Base-by-base conservation (phyloP, 2,329 filamentous ascomycete genomes). In the Colletotrichum musae region DNA sequence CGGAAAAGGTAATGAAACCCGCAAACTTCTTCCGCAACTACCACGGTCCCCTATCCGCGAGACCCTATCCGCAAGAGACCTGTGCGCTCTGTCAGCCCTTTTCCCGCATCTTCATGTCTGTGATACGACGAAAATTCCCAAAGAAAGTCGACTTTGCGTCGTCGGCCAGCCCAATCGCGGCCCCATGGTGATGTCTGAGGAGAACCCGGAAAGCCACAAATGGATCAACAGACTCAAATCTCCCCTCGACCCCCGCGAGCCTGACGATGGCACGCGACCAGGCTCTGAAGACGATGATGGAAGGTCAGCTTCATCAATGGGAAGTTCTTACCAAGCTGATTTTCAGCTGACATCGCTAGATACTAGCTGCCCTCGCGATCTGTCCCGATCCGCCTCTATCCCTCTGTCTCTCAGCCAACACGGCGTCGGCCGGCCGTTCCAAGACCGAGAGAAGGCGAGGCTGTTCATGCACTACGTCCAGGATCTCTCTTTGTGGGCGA, bases 381-480 rank as follows among this genome's bases (percentile, higher is more conserved):
- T 36, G 15, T 16, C 24, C 6, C 52, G 10, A 9, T 21, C 52
- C 9, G 9, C 24, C 9, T 68, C 52, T 0, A 28, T 68, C 6
- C n/a, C 64, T 2, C 24, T 15, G 5, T 50, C 58, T 13, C 32
- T 47, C 16, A 58, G 52, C 3, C 64, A 63, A 39, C 52, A 63
- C 15, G 64, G 64, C 13, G 6, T 68, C 10, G 64, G 64, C 12
- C 43, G 58, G 4, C 64, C 64, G 9, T 68, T 68, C 7, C 24
- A 68, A 36, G 64, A 68, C 18, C 24, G 15, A 5, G 64, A 58
- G 15, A 68, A 63, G 13, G 43, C 64, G 4, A 43, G 58, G 6
- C n/a, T 68, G 5, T 68, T 68, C 16, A 68, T 68, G 64, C 52
- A 68, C 43, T 68, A 68, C 1, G 24, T 68, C 18, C 52, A 63